Percentiles rank a stretch among this genome's conserved stretches.
Conservation (phyloP, 2,329 filamentous ascomycete genomes). For the Hypoxylon sp. region DNA sequence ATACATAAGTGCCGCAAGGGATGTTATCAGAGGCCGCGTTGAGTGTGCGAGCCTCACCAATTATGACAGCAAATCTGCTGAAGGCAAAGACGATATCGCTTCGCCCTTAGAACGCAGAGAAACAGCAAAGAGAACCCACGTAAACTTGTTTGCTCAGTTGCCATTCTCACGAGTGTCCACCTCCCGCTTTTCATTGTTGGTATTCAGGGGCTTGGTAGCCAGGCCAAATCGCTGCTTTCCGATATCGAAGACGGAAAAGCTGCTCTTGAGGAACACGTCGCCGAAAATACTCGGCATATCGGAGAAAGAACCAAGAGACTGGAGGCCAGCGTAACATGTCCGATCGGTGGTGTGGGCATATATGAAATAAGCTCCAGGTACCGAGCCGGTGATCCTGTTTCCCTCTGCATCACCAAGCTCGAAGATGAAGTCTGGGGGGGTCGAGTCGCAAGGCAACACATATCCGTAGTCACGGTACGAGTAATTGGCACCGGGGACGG, state of each 20-base stretch:
- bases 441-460: conserved; percentile 68
- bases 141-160: not conserved
- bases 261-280: conserved; percentile 82
- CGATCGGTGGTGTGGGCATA: conserved; percentile 65
- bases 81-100: conserved; percentile 6
- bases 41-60: conserved; percentile 17
- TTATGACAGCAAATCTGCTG: conserved; percentile 20
- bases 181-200: conserved; percentile 36
- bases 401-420: conserved; percentile 61
- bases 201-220: conserved; percentile 56
- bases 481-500: conserved; percentile 65
- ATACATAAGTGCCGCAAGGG: conserved; percentile 19
- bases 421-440: conserved; percentile 69
- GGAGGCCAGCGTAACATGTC: conserved; percentile 81
- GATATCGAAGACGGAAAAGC: conserved; percentile 79
- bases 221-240: conserved; percentile 60
- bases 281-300: conserved; percentile 77
- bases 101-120: not conserved
- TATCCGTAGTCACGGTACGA: conserved; percentile 62
- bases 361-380: conserved; percentile 68
- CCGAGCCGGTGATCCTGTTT: conserved; percentile 61
- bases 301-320: conserved; percentile 61
- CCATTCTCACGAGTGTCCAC: conserved; percentile 3
- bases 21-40: conserved; percentile 20
- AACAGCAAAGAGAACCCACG: not conserved